Base-by-base conservation (phyloP, 805 yeast species). In the Kodamaea neixiangensis region DNA sequence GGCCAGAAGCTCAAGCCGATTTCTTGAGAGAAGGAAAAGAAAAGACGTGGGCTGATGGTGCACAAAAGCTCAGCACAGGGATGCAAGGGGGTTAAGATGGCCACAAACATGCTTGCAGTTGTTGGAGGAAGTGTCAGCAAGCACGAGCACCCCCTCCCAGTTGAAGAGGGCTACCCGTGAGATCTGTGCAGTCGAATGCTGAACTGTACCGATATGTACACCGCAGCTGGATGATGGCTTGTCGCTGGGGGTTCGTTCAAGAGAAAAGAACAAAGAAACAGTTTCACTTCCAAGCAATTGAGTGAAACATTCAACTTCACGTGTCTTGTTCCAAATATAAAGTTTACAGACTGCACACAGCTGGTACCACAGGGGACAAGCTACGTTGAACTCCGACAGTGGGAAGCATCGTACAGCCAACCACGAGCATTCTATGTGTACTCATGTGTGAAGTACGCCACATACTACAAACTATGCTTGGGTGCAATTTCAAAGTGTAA, bases 41-140 rank as follows among this genome's bases (percentile, higher is more conserved):
- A 14, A 10, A 14, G 15, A 14, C 38, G 15, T 34, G 15, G 38
- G 7, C 7, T 14, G 38, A 34, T 34, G 15, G 15, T 14, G 38
- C 18, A 34, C 38, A 34, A 37, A 37, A 37, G 19, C 21, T 37
- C 21, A 19, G 15, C 17, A 37, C 41, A 37, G 41, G 41, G 41
- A 37, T 37, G 41, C 41, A 37, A 37, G 41, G 41, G 41, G 41
- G 41, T 17, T 19, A 14, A 19, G n/a, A 19, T 15, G 41, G 15
- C 4, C 17, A 37, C 21, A 37, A 15, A 25, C 7, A 13, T 5
- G 3, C 10, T 25, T 7, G 7, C 5, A 5, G 11, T 25, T 3
- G 31, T 7, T 25, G n/a, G n/a, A n/a, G n/a, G n/a, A n/a, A 25
- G 31, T 25, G 11, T 25, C 31, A 25, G 31, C 31, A 25, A 25